phyloP scores from a whole-genome alignment of 441 rosid species.

The Flueggea neowawraea region DNA sequence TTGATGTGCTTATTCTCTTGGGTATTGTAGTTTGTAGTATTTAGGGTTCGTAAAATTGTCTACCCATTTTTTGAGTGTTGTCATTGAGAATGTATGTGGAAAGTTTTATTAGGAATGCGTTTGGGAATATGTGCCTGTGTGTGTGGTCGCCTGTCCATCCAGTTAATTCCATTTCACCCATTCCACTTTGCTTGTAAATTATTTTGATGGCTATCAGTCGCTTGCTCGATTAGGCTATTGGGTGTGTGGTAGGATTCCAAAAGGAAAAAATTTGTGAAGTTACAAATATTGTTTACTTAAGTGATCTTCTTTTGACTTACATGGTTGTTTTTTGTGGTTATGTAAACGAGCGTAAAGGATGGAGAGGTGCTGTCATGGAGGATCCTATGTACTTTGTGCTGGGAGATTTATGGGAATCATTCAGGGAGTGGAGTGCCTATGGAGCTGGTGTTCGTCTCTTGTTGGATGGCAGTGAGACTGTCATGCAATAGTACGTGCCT shows the following conservation, averaged over 20 bases:
- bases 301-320: neutral
- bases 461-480: constrained; percentile 67
- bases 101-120: neutral
- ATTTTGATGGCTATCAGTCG: too few relatives aligned
- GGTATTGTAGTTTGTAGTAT: neutral
- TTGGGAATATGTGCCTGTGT: neutral
- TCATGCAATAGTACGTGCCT: constrained; percentile 90
- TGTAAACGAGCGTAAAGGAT: constrained; percentile 51
- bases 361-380: constrained; percentile 43
- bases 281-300: neutral
- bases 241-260: neutral
- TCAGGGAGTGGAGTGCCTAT: constrained; percentile 88
- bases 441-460: constrained; percentile 93
- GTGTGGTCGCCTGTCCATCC: too few relatives aligned
- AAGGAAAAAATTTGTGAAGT: too few relatives aligned
- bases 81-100: neutral
- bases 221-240: neutral
- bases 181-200: too few relatives aligned
- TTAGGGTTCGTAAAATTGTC: neutral
- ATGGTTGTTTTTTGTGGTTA: constrained; percentile 9
- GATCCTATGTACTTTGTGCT: constrained; percentile 53
- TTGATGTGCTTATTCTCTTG: neutral
- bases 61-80: neutral
- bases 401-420: constrained; percentile 85
- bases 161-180: too few relatives aligned